phyloP scores from a whole-genome alignment of 345 rosid genomes.

The Limnanthes douglasii region DNA sequence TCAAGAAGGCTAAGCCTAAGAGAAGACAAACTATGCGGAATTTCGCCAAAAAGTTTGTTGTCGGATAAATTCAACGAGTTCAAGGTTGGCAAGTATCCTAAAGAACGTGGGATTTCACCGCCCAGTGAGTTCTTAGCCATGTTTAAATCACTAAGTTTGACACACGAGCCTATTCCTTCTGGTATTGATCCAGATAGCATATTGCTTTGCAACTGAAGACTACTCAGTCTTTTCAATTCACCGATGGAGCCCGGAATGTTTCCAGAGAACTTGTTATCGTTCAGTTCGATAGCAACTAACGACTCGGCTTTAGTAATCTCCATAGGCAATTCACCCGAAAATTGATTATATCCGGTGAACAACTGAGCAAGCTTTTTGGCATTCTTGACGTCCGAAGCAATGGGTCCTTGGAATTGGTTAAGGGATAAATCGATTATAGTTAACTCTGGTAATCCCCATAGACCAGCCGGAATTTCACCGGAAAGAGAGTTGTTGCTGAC shows the following conservation, averaged over 20 bases:
- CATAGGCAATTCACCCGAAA: conserved; percentile 57
- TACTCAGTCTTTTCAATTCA: conserved; percentile 29
- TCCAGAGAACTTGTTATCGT: conserved; percentile 51
- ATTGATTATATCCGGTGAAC: conserved; percentile 29
- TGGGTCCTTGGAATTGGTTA: conserved; percentile 46
- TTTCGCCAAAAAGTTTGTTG: conserved; percentile 48
- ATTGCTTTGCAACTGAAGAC: conserved; percentile 49
- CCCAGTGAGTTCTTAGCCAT: conserved; percentile 56
- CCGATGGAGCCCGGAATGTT: conserved; percentile 41
- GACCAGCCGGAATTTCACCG: conserved; percentile 57
- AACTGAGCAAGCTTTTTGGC: conserved; percentile 38
- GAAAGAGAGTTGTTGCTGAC: conserved; percentile 50
- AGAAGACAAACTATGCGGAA: conserved; percentile 54
- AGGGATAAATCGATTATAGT: conserved; percentile 43
- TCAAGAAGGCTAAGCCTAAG: conserved; percentile 74
- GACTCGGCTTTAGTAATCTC: conserved; percentile 39
- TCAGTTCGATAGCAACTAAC: conserved; percentile 28
- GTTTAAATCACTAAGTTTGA: conserved; percentile 41
- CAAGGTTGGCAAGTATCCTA: conserved; percentile 53
- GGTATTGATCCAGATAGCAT: conserved; percentile 50
- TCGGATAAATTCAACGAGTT: conserved; percentile 60
- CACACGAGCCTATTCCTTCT: conserved; percentile 41
- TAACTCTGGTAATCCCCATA: conserved; percentile 67
- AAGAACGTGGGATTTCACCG: conserved; percentile 45
- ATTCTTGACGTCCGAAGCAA: conserved; percentile 37